Base-by-base conservation (phyloP, 2,329 filamentous ascomycete genomes). In the Pseudocercospora fuligena region DNA sequence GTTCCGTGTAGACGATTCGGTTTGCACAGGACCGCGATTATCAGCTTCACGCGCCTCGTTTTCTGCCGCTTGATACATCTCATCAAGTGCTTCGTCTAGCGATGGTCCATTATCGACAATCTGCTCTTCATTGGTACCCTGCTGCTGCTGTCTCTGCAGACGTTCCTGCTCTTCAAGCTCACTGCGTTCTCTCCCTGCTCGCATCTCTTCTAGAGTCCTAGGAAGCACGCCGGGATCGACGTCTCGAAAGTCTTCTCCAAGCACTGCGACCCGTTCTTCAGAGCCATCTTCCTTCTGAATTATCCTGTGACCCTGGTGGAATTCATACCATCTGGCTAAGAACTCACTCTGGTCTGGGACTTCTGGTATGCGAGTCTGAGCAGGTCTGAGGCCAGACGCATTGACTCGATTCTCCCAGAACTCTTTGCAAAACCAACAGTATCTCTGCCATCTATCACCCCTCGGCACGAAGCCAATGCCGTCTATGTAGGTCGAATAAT, bases 391-490 rank as follows among this genome's bases (percentile, higher is more conserved):
- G 5, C 82, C 79, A 16, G 80, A 80, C 5, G 77, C 78, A 8
- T 76, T 75, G 19, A 84, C 76, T 19, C 83, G 71, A 61, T 83
- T 81, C 60, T 77, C 78, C 83, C 83, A 85, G 73, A 84, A 85
- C 57, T 82, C 81, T 74, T 82, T 82, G 68, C 83, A 85, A 69
- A 81, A 83, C 82, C 82, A 84, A 69, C 83, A 85, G 66, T 85
- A 85, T 63, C 80, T 75, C 69, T 85, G 81, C 82, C 83, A 84
- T 46, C 83, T 70, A 5, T 79, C 82, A 2, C 82, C 83, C 25
- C 82, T 76, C 40, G 80, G 77, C 5, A 84, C 82, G 51, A 82
- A 82, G 9, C 83, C 83, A n/a, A 84, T 76, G 21, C 83, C 83
- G 63, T 84, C 83, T 46, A 85, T 80, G 70, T 85, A 85, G 0